Evolutionary conservation across 2,329 filamentous ascomycete species (phyloP), one percentile per base, ranked within the genome.

Genomic region (Hyphodiscus sp.): DNA sequence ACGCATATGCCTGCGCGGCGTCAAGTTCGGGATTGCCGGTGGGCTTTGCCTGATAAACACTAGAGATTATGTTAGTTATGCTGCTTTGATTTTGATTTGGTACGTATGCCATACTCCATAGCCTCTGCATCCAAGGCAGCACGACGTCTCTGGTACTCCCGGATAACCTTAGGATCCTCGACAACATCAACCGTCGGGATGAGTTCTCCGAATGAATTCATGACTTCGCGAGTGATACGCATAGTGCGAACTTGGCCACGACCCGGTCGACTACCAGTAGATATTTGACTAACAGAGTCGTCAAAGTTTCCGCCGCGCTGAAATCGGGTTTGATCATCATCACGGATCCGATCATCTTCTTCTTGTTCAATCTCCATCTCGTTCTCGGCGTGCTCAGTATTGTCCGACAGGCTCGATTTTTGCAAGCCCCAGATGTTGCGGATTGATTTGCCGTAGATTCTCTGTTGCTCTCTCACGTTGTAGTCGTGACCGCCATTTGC

Each of bases 401-500:
- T 74, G 53, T 94, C 87, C 7, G 85, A 85, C 7, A 97, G 76
- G 50, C 86, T 92, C 15, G 80, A 73, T 69, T 87, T 89, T 69
- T 97, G 92, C 61, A 87, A 85, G 56, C 90, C 85, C 94, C 94
- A 99, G 57, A 97, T 96, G 56, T 89, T 84, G 52, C 85, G 82
- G 62, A 99, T 96, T 20, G 90, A 90, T 50, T 91, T 86, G 62
- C 95, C 90, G 68, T 99, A 99, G 63, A 90, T 87, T 58, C 83
- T 85, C 66, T 97, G 90, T 69, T 99, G 94, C 61, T 89, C 86
- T 67, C 92, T 94, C 56, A 99, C 94, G 60, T 99, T 99, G 74
- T 99, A 99, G 62, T 89, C 91, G 71, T 99, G 94, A 0, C 94
- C 94, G 52, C 91, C 91, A 59, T 94, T 92, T 16, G 88, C 88